Evolutionary conservation across 2,329 filamentous ascomycete species (phyloP), one percentile per base, ranked within the genome.

Genomic region (Fusarium odoratissimum): DNA sequence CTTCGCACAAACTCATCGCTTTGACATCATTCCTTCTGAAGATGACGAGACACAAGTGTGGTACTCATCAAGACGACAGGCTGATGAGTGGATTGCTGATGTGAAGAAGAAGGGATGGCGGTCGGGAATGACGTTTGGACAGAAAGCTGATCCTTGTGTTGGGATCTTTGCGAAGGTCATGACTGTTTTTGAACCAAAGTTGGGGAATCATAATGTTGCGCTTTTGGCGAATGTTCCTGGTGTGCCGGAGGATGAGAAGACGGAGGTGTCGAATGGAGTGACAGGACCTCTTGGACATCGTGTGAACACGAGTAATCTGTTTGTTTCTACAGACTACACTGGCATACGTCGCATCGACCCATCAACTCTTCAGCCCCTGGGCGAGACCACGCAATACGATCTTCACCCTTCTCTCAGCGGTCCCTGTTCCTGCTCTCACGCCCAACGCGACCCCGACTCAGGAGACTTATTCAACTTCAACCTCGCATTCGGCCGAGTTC

Each of bases 381-480:
- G 91, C 0, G 79, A 90, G n/a, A 87, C 90, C 0, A 79, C 80
- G 0, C 93, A 95, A 77, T 76, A 78, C 2, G 78, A 77, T 5
- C 84, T 97, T 19, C 91, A 97, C 78, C 91, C 92, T 0, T 85
- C 88, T 0, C 85, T 97, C 17, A 89, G 84, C 17, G 94, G 94
- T 0, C 88, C 87, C 1, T 78, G 93, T 19, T 91, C 91, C 4
- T 91, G 89, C 42, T 89, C 94, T 0, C 94, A 97, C 79, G 89
- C 91, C 0, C 90, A 91, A 60, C 87, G 88, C 1, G 93, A 96
- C 78, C 92, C 91, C 0, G 80, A 82, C 0, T 95, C 91, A 0
- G 93, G 94, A 11, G 93, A 96, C 71, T 78, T 93, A 11, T 95
- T 89, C 86, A 97, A 96, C 81, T 95, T 89, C 82, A 97, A 97